These are phyloP conservation scores for Sporothrix dimorphospora DNA, from an alignment of 2,329 filamentous ascomycete genomes.

Conservation along the genomic window DNA sequence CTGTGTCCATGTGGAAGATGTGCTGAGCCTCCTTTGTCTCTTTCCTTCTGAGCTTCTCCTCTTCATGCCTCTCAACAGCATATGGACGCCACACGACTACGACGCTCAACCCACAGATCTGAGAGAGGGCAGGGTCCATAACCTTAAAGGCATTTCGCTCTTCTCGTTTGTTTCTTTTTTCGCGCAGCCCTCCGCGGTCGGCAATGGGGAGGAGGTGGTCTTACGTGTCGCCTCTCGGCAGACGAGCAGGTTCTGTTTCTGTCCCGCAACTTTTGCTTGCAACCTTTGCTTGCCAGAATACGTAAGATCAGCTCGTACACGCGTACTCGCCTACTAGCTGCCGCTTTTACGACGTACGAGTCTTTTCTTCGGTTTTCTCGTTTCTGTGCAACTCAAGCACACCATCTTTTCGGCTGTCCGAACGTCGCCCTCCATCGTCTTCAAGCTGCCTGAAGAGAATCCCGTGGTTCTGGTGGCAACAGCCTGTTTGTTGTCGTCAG, in stretches of 20 bases:
- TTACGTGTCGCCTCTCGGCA: constrained; percentile 19
- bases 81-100: not conserved
- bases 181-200: not conserved
- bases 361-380: not conserved
- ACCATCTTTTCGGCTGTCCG: constrained; percentile 12
- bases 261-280: not conserved
- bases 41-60: not conserved
- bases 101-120: constrained; percentile 8
- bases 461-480: constrained; percentile 24
- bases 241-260: not conserved
- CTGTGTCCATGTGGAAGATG: not conserved
- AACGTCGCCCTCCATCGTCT: not conserved
- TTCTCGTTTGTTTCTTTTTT: not conserved
- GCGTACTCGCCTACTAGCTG: not conserved
- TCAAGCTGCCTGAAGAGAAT: not conserved
- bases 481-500: constrained; percentile 22
- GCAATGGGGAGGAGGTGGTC: not conserved
- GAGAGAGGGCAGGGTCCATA: not conserved
- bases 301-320: not conserved
- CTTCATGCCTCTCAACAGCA: not conserved
- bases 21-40: constrained; percentile 1
- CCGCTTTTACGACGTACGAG: not conserved
- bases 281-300: not conserved
- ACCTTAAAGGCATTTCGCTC: not conserved
- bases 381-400: constrained; percentile 9